Percentiles rank a stretch among this genome's conserved stretches.
Conservation (phyloP, 148 eudicot species). For the Dianthus caryophyllus region DNA sequence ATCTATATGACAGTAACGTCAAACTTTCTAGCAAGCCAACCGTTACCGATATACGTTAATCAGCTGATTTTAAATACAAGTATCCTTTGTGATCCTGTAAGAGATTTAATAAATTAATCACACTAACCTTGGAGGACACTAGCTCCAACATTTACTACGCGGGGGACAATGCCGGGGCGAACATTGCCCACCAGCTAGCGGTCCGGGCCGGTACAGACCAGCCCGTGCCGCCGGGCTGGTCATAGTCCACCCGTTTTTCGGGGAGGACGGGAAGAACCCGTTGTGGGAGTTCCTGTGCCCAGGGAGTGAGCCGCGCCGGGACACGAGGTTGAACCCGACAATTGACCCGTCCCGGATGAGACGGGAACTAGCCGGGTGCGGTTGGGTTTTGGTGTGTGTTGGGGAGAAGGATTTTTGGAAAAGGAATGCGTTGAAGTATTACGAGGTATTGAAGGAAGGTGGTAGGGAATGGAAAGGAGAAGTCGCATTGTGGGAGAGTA, state of each 20-base stretch:
- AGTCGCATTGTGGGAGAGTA: slow-evolving; percentile 28
- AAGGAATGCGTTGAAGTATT: slow-evolving; percentile 28
- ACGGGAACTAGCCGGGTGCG: slow-evolving; percentile 9
- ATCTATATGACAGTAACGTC: too few relatives aligned
- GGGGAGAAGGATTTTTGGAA: slow-evolving; percentile 33
- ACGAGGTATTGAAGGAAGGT: slow-evolving; percentile 29
- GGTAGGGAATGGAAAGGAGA: slow-evolving; percentile 31
- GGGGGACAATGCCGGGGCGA: slow-evolving; percentile 61
- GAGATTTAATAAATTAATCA: too few relatives aligned
- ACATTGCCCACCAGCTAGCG: slow-evolving; percentile 35
- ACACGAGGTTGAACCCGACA: slow-evolving; percentile 33
- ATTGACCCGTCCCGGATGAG: slow-evolving; percentile 23
- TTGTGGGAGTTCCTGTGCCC: slow-evolving; percentile 31
- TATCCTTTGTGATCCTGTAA: too few relatives aligned
- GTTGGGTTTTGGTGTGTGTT: slow-evolving; percentile 30
- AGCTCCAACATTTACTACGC: too few relatives aligned
- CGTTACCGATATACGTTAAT: too few relatives aligned
- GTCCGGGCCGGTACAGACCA: slow-evolving; percentile 20
- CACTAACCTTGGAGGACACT: too few relatives aligned
- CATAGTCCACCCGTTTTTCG: slow-evolving; percentile 37
- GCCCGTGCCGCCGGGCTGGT: slow-evolving; percentile 4
- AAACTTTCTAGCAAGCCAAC: too few relatives aligned
- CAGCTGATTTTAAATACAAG: too few relatives aligned
- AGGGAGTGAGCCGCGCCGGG: slow-evolving; percentile 12
- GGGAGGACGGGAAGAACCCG: slow-evolving; percentile 22